Conservation (phyloP, 805 yeast genomes). For the Zygosaccharomyces siamensis region DNA sequence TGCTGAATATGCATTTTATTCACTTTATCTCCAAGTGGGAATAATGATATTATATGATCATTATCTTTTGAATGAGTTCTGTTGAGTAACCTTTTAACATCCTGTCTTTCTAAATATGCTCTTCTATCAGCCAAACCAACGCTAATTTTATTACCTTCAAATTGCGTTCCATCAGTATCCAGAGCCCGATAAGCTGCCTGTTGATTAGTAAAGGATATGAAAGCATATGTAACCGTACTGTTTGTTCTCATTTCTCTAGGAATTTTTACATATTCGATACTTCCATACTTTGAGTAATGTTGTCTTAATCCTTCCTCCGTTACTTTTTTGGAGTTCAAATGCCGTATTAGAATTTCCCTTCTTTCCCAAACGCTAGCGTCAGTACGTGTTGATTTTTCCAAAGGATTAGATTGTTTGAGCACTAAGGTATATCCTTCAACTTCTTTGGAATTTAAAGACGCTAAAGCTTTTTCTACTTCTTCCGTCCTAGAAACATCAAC, state of each 20-base stretch:
- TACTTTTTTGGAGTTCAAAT: conserved; percentile 44
- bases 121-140: conserved; percentile 47
- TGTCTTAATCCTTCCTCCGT: conserved; percentile 37
- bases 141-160: conserved; percentile 45
- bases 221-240: conserved; percentile 50
- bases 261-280: conserved; percentile 43
- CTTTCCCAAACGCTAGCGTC: conserved; percentile 47
- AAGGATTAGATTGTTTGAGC: conserved; percentile 62
- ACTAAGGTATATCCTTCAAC: conserved; percentile 41
- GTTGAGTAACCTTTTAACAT: conserved; percentile 29
- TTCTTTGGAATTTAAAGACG: conserved; percentile 37
- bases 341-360: conserved; percentile 53
- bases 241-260: conserved; percentile 37
- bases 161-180: conserved; percentile 36
- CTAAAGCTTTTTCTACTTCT: conserved; percentile 44
- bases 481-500: conserved; percentile 47
- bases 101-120: conserved; percentile 34
- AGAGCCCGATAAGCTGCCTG: conserved; percentile 48
- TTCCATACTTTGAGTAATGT: conserved; percentile 48
- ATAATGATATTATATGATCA: conserved; percentile 21
- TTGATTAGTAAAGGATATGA: conserved; percentile 44
- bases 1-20: conserved; percentile 20
- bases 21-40: conserved; percentile 29
- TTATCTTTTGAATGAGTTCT: background rate
- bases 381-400: conserved; percentile 37